Evolutionary conservation across 2,329 filamentous ascomycete species (phyloP).

Genomic region (Sporothrix variecibatus): DNA sequence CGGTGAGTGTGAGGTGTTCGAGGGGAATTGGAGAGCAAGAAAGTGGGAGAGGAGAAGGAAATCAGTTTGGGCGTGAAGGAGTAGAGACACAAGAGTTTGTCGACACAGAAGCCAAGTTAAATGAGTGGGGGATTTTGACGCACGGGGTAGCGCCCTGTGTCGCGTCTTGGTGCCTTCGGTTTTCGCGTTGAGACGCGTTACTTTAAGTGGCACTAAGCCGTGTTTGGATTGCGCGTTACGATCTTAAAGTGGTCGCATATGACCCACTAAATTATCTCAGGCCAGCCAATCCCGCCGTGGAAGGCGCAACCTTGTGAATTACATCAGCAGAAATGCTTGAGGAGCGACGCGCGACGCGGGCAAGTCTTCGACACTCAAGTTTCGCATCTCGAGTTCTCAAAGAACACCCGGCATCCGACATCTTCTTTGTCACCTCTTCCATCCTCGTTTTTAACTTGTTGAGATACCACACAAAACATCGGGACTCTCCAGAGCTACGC

Average conservation of each 20-base stretch:
- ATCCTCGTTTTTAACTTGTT: not conserved
- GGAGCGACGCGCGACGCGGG: not conserved
- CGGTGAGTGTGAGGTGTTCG: not conserved
- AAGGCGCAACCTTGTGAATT: not conserved
- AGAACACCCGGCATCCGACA: not conserved
- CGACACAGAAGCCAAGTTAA: slow-evolving; percentile 11
- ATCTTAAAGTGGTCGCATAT: slow-evolving; percentile 14
- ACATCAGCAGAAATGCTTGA: not conserved
- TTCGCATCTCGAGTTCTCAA: slow-evolving; percentile 3
- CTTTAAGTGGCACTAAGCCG: slow-evolving; percentile 47
- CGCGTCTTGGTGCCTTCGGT: slow-evolving; percentile 23
- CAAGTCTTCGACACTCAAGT: not conserved
- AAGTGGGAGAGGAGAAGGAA: not conserved
- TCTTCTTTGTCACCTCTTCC: not conserved
- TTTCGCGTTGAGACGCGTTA: slow-evolving; percentile 34
- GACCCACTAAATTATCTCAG: not conserved
- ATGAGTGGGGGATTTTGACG: slow-evolving; percentile 19
- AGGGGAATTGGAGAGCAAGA: not conserved
- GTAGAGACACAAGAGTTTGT: not conserved
- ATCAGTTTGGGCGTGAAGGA: not conserved
- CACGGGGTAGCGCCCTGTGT: not conserved
- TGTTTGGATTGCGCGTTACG: slow-evolving; percentile 34
- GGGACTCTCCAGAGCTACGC: not conserved
- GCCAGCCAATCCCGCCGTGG: not conserved
- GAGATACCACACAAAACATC: not conserved